These are phyloP conservation scores for Ceratocystis variospora DNA, from an alignment of 2,329 filamentous ascomycete genomes.

Conservation along the genomic window DNA sequence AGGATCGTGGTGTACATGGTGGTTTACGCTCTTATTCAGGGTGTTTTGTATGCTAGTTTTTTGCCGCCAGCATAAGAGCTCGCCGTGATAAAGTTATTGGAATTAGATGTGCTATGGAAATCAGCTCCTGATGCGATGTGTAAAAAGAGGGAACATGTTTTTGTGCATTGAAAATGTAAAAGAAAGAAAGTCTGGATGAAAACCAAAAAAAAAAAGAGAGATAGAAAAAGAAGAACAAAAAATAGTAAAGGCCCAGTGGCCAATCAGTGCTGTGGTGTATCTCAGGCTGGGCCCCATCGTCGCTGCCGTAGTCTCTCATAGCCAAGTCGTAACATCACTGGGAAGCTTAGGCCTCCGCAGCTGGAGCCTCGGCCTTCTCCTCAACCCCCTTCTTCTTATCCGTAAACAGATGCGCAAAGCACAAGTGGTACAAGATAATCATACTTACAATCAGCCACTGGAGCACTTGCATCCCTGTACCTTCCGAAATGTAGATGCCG, in stretches of 20 bases:
- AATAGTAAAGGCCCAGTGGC: background rate
- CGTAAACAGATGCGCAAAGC: conserved; percentile 17
- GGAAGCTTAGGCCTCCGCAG: background rate
- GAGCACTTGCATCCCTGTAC: conserved; percentile 14
- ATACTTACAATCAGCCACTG: conserved; percentile 18
- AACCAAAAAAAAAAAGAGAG: background rate
- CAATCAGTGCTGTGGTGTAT: background rate
- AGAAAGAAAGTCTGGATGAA: background rate
- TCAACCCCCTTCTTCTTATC: conserved; percentile 13
- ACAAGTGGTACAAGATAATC: conserved; percentile 18
- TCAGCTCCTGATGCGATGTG: background rate
- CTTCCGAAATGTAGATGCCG: conserved; percentile 10
- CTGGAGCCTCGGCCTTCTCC: background rate
- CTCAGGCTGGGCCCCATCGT: background rate
- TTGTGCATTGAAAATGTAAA: conserved; percentile 3
- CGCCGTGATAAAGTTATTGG: background rate
- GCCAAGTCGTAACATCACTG: background rate
- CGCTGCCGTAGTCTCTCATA: background rate
- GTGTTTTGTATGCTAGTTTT: conserved; percentile 73
- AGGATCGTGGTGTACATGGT: conserved; percentile 53
- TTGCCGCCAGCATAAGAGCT: conserved; percentile 63
- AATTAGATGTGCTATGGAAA: background rate
- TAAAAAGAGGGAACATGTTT: background rate
- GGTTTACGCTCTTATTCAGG: conserved; percentile 74
- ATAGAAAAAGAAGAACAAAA: background rate